Conservation (phyloP, 495 filamentous ascomycete species). For the Polyplosphaeria fusca region DNA sequence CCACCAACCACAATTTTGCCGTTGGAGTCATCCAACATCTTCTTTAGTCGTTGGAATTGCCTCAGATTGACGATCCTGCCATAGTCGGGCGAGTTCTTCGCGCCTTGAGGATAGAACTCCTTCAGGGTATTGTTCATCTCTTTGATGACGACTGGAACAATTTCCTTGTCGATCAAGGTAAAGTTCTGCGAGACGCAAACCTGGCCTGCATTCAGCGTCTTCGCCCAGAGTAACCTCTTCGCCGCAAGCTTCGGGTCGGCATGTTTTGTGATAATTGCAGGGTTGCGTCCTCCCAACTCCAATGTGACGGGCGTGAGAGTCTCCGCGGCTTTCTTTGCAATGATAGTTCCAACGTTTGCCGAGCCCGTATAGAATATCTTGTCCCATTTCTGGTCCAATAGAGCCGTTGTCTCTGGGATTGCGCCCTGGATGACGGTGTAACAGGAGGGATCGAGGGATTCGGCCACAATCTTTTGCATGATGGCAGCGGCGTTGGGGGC, state of each 20-base stretch:
- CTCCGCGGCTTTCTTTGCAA: slow-evolving; percentile 88
- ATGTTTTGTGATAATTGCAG: slow-evolving; percentile 80
- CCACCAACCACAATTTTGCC: slow-evolving; percentile 87
- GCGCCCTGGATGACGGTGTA: slow-evolving; percentile 79
- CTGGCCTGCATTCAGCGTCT: slow-evolving; percentile 80
- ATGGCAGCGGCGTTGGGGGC: slow-evolving; percentile 72
- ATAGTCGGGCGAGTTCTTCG: slow-evolving; percentile 70
- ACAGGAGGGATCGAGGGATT: slow-evolving; percentile 70
- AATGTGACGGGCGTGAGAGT: slow-evolving; percentile 83
- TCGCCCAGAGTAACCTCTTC: slow-evolving; percentile 80
- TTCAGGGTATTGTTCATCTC: slow-evolving; percentile 67
- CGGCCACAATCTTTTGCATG: slow-evolving; percentile 70
- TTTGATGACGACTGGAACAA: slow-evolving; percentile 68
- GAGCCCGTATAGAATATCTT: slow-evolving; percentile 96
- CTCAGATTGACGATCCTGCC: slow-evolving; percentile 72
- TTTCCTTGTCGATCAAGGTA: slow-evolving; percentile 70
- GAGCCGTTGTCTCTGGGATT: slow-evolving; percentile 71
- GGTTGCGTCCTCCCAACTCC: slow-evolving; percentile 89
- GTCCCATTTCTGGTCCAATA: slow-evolving; percentile 89
- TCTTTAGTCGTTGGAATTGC: slow-evolving; percentile 80
- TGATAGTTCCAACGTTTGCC: slow-evolving; percentile 72
- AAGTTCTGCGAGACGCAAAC: slow-evolving; percentile 90
- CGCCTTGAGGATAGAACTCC: slow-evolving; percentile 83
- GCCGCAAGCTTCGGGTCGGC: slow-evolving; percentile 80
- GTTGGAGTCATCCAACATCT: slow-evolving; percentile 74